These are phyloP conservation scores for Mortierella sp. DNA, from an alignment of 371 early-diverging fungal genomes.

Conservation along the genomic window DNA sequence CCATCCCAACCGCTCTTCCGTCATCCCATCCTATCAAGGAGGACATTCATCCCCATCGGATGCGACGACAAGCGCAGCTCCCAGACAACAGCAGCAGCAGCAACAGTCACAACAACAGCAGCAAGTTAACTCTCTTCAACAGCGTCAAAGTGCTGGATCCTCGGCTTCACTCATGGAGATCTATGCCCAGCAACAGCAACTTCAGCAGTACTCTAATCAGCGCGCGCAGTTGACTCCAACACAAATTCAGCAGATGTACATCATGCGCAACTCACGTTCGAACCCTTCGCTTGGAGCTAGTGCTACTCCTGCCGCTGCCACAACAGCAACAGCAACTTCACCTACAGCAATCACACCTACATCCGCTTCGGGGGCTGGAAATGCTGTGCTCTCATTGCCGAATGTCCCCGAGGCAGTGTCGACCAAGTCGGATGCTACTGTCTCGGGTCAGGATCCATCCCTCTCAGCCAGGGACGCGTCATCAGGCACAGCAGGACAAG, in stretches of 20 bases:
- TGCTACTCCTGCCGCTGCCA: background rate
- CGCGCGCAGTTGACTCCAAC: conserved; percentile 29
- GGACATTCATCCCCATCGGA: background rate
- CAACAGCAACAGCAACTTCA: background rate
- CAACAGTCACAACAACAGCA: conserved; percentile 10
- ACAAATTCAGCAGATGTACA: conserved; percentile 21
- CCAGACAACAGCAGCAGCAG: conserved; percentile 9
- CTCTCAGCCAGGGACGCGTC: background rate
- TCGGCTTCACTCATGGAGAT: conserved; percentile 27
- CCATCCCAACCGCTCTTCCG: background rate
- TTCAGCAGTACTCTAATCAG: conserved; percentile 32
- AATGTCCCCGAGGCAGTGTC: background rate
- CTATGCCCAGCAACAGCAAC: conserved; percentile 29
- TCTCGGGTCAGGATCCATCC: background rate
- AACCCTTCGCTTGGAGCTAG: background rate
- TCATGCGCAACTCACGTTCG: conserved; percentile 14
- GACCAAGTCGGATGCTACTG: background rate
- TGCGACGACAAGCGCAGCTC: background rate
- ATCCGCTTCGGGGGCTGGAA: background rate
- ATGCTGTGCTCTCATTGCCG: background rate
- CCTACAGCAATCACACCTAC: no score
- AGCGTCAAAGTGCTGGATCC: background rate
- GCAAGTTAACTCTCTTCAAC: background rate
- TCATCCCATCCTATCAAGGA: background rate
- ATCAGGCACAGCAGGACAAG: background rate